These are phyloP conservation scores for Phytophthora palmivora DNA, from an alignment of 352 stramenopile genomes.

Conservation along the genomic window DNA sequence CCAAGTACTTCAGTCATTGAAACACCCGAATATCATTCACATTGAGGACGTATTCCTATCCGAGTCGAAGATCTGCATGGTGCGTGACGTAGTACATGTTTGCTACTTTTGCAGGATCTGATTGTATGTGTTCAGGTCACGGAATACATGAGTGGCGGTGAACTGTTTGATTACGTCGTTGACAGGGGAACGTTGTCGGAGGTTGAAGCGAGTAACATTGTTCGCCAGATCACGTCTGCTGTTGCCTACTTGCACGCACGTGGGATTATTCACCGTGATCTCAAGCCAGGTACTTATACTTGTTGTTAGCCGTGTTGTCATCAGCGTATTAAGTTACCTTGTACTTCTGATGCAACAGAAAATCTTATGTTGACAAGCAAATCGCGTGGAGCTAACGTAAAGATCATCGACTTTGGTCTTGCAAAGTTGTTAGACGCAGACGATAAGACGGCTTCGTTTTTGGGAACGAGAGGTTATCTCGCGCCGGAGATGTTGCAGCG, in stretches of 20 bases:
- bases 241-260: constrained; percentile 91
- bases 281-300: constrained; percentile 76
- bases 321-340: constrained; percentile 3
- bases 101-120: too few relatives aligned
- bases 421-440: constrained; percentile 93
- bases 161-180: constrained; percentile 93
- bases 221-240: constrained; percentile 91
- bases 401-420: constrained; percentile 99
- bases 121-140: constrained; percentile 64
- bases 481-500: constrained; percentile 98
- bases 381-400: constrained; percentile 87
- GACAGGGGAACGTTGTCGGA: constrained; percentile 91
- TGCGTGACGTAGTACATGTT: constrained; percentile 18
- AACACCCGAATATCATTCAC: constrained; percentile 91
- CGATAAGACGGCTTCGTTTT: constrained; percentile 83
- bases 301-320: background rate
- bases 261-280: constrained; percentile 89
- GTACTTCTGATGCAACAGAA: constrained; percentile 38
- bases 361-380: constrained; percentile 90
- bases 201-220: constrained; percentile 84
- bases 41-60: constrained; percentile 90
- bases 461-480: constrained; percentile 94
- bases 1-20: constrained; percentile 90
- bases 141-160: constrained; percentile 87
- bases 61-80: constrained; percentile 89